phyloP scores from a whole-genome alignment of 2,329 filamentous ascomycete genomes.

The Epichloe uncinata region DNA sequence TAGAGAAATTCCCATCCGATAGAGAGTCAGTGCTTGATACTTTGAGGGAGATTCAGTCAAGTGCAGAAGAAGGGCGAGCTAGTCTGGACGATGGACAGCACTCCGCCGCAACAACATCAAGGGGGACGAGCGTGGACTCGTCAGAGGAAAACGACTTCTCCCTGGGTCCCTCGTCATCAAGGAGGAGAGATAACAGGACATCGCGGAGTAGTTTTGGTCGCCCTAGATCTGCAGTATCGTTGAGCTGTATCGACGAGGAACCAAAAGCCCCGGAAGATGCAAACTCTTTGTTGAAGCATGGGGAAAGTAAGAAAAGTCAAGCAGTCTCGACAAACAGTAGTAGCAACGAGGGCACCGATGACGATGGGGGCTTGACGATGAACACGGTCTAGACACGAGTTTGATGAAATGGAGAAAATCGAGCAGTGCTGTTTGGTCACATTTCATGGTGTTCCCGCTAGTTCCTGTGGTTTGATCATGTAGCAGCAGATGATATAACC shows the following conservation, averaged over 20 bases:
- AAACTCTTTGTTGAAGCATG: background rate
- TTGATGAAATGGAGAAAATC: background rate
- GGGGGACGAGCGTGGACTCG: slow-evolving; percentile 24
- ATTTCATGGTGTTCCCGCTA: background rate
- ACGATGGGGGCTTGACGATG: slow-evolving; percentile 28
- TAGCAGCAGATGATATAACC: too few relatives aligned
- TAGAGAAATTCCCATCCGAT: slow-evolving; percentile 35
- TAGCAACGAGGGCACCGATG: slow-evolving; percentile 14
- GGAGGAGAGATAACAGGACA: slow-evolving; percentile 18
- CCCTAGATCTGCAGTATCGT: slow-evolving; percentile 24
- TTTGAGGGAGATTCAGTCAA: slow-evolving; percentile 32
- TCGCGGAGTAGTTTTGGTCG: slow-evolving; percentile 22
- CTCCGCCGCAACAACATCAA: slow-evolving; percentile 22
- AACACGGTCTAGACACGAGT: slow-evolving; percentile 7
- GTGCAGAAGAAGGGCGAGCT: slow-evolving; percentile 26
- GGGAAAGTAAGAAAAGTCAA: background rate
- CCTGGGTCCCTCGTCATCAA: slow-evolving; percentile 20
- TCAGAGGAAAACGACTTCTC: slow-evolving; percentile 22
- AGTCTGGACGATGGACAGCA: slow-evolving; percentile 21
- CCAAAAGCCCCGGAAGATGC: slow-evolving; percentile 15
- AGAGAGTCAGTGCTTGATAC: slow-evolving; percentile 30
- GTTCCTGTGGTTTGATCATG: background rate
- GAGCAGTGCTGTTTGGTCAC: background rate
- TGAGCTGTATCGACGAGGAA: slow-evolving; percentile 34
- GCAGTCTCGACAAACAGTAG: background rate